Conservation (phyloP, 148 eudicot genomes). For the Arctostaphylos glauca region DNA sequence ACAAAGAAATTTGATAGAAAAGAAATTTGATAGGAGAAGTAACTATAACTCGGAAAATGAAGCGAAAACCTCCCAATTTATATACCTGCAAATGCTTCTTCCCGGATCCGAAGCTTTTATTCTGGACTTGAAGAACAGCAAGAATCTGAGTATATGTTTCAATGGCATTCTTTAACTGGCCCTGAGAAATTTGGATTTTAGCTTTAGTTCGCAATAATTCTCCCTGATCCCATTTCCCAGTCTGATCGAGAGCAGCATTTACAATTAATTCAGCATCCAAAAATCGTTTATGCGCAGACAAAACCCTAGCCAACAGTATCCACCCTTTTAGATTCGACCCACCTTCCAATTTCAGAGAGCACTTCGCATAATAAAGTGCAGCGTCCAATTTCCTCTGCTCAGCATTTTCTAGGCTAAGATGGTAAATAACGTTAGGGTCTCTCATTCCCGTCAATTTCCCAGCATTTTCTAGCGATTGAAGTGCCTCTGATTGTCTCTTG, state of each 20-base stretch:
- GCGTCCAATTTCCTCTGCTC: constrained; percentile 63
- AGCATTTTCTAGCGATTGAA: constrained; percentile 47
- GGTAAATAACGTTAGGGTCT: constrained; percentile 44
- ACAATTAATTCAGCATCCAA: constrained; percentile 51
- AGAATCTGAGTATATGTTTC: constrained; percentile 62
- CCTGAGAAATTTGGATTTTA: constrained; percentile 68
- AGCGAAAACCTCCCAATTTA: neutral
- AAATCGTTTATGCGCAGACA: constrained; percentile 62
- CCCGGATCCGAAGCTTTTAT: constrained; percentile 45
- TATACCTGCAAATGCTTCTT: constrained; percentile 44
- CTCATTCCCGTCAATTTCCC: constrained; percentile 35
- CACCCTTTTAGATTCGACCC: constrained; percentile 53
- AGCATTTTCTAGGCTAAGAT: constrained; percentile 61
- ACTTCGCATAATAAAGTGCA: constrained; percentile 58
- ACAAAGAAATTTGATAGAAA: neutral
- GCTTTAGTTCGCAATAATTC: constrained; percentile 65
- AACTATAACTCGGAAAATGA: neutral
- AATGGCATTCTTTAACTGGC: constrained; percentile 45
- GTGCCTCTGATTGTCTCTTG: constrained; percentile 46
- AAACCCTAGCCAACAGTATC: constrained; percentile 58
- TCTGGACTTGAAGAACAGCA: constrained; percentile 58
- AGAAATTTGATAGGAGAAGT: neutral
- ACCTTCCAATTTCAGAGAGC: constrained; percentile 47
- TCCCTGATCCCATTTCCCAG: constrained; percentile 59
- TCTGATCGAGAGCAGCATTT: constrained; percentile 71